phyloP scores from a whole-genome alignment of 2,329 filamentous ascomycete species.

The Pseudogymnoascus sp. region DNA sequence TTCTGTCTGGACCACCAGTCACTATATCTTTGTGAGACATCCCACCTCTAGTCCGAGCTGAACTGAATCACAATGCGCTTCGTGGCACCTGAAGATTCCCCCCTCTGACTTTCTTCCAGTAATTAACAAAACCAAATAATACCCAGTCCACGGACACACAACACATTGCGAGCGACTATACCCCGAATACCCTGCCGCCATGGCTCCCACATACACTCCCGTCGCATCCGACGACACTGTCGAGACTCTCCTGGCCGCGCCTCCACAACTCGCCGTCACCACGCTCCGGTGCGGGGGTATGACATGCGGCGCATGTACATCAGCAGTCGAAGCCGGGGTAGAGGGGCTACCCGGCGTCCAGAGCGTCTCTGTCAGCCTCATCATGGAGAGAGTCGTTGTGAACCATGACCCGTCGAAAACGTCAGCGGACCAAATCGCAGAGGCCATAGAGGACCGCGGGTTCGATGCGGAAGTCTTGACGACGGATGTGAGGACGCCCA shows the following conservation, averaged over 20 bases:
- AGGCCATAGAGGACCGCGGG: constrained; percentile 83
- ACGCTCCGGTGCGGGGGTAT: constrained; percentile 86
- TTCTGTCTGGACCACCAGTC: constrained; percentile 15
- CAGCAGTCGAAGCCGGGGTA: constrained; percentile 89
- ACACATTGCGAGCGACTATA: neutral
- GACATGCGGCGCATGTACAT: constrained; percentile 90
- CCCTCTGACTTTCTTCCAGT: neutral
- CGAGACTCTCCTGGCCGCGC: constrained; percentile 15
- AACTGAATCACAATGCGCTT: neutral
- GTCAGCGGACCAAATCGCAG: constrained; percentile 65
- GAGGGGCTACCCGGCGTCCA: constrained; percentile 72
- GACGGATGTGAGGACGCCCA: constrained; percentile 59
- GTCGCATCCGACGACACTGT: constrained; percentile 8
- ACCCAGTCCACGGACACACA: neutral
- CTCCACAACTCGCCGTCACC: constrained; percentile 74
- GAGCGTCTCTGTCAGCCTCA: constrained; percentile 81
- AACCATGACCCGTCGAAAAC: constrained; percentile 75
- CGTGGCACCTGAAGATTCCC: neutral
- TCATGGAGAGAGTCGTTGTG: constrained; percentile 92
- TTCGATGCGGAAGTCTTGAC: constrained; percentile 88
- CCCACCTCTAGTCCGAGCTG: neutral
- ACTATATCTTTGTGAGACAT: constrained; percentile 3
- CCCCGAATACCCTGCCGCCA: constrained; percentile 11
- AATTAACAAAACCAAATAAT: neutral
- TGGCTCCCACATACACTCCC: constrained; percentile 24